Evolutionary conservation across 805 yeast genomes (phyloP), one percentile per base, ranked within the genome.

Genomic region (Candida palmyrensis): DNA sequence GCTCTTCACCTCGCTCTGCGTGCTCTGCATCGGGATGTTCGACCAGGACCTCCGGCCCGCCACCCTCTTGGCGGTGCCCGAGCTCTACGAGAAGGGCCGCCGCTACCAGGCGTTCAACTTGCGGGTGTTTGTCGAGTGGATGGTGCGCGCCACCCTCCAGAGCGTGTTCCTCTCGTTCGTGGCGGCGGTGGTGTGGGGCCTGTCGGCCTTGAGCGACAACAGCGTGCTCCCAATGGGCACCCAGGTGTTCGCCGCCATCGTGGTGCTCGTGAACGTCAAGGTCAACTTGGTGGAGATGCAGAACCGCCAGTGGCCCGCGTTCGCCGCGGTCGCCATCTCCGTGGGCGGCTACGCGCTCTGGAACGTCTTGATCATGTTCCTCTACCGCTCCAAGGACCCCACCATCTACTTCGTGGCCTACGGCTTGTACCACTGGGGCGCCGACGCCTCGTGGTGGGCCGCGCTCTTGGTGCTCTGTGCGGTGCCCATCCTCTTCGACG

Each of bases 1-100:
- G 0, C 68, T 92, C 40, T 94, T 92, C 62, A 90, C 98, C 0
- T 86, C 96, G 0, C 65, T 92, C 32, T 89, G 96, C 0, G 97
- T 92, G 2, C 57, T 92, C 24, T 83, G 94, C 49, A 68, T 92
- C 33, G 99, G 99, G n/a, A 85, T 89, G 77, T 82, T 92, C 57
- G 96, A 90, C 48, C 83, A 82, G 51, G 99, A 92, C 49, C 67
- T 92, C 52, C 71, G 78, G 30, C 95, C 97, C 1, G 76, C 92
- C 1, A 90, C 97, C 0, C 66, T 92, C 33, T 55, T 90, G 32
- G 92, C 97, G 0, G 83, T 88, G 4, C 99, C 99, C 0, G 96
- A 89, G 55, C 64, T 92, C 18, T 92, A 92, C 52, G 47, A 77
- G 2, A 77, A 71, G 30, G 97, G 97, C 2, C 72, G 92, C 35